Percentiles rank a stretch among this genome's conserved stretches.
phyloP scores from a whole-genome alignment of 371 early-diverging fungal species.

The Coemansia sp. region DNA sequence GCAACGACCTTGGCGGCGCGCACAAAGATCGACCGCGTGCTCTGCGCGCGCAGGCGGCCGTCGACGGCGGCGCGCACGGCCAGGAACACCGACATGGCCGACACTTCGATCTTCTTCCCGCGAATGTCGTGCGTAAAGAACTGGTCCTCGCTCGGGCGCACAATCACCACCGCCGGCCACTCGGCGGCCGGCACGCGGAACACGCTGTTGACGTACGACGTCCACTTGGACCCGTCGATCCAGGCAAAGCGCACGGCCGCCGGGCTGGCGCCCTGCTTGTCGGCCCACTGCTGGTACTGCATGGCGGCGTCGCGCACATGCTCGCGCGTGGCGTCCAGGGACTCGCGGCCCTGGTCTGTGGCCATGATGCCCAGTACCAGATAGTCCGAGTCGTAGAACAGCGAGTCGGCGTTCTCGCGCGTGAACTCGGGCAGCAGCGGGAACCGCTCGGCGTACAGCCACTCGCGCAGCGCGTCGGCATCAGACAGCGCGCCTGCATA shows the following conservation, averaged over 20 bases:
- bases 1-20: slow-evolving; percentile 13
- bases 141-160: slow-evolving; percentile 56
- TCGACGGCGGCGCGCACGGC: slow-evolving; percentile 43
- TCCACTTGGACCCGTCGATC: slow-evolving; percentile 61
- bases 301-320: slow-evolving; percentile 30
- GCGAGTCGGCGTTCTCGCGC: slow-evolving; percentile 55
- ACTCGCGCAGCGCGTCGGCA: slow-evolving; percentile 47
- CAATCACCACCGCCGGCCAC: slow-evolving; percentile 61
- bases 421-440: slow-evolving; percentile 56
- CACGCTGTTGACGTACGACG: slow-evolving; percentile 58
- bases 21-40: slow-evolving; percentile 38
- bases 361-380: slow-evolving; percentile 56
- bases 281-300: slow-evolving; percentile 17
- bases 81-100: slow-evolving; percentile 37
- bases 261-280: background rate
- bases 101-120: slow-evolving; percentile 27
- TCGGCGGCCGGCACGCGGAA: slow-evolving; percentile 56
- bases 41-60: slow-evolving; percentile 29
- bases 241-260: slow-evolving; percentile 58
- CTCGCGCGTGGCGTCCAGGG: slow-evolving; percentile 13
- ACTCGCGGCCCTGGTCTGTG: slow-evolving; percentile 27
- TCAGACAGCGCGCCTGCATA: slow-evolving; percentile 43
- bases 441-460: slow-evolving; percentile 56
- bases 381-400: slow-evolving; percentile 54
- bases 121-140: slow-evolving; percentile 28